Conservation (phyloP, 208 protist genomes). For the Spongospora subterranea region DNA sequence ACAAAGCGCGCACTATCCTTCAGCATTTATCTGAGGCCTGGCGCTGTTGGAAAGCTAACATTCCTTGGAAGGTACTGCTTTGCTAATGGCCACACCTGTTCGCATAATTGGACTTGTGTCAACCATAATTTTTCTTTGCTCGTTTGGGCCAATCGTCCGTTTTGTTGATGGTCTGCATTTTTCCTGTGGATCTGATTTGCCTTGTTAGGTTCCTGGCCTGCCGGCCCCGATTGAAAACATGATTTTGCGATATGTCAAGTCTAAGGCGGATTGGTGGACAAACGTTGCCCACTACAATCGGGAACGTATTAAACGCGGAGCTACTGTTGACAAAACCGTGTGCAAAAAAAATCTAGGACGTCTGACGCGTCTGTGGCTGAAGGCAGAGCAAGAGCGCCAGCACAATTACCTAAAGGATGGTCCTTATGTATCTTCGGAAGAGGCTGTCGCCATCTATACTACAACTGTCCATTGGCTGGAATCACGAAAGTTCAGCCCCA, state of each 20-base stretch:
- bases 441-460: slow-evolving; percentile 98
- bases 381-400: slow-evolving; percentile 98
- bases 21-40: slow-evolving; percentile 99
- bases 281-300: slow-evolving; percentile 98
- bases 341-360: slow-evolving; percentile 99
- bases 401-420: slow-evolving; percentile 98
- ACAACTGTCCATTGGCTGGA: slow-evolving; percentile 99
- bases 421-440: slow-evolving; percentile 93
- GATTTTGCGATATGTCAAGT: slow-evolving; percentile 99
- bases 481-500: slow-evolving; percentile 97
- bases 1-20: slow-evolving; percentile 96
- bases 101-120: too few relatives aligned
- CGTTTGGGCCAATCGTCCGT: too few relatives aligned
- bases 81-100: too few relatives aligned
- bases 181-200: not conserved
- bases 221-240: slow-evolving; percentile 96
- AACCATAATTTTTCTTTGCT: too few relatives aligned
- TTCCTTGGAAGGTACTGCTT: slow-evolving; percentile 93
- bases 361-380: slow-evolving; percentile 98
- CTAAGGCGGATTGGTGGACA: slow-evolving; percentile 99
- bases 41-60: slow-evolving; percentile 98
- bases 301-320: slow-evolving; percentile 96
- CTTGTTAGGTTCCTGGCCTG: slow-evolving; percentile 86
- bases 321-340: slow-evolving; percentile 99
- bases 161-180: too few relatives aligned